Percentiles rank a stretch among this genome's conserved stretches.
phyloP scores from a whole-genome alignment of 257 asterid genomes.

The Primulina tabacum region DNA sequence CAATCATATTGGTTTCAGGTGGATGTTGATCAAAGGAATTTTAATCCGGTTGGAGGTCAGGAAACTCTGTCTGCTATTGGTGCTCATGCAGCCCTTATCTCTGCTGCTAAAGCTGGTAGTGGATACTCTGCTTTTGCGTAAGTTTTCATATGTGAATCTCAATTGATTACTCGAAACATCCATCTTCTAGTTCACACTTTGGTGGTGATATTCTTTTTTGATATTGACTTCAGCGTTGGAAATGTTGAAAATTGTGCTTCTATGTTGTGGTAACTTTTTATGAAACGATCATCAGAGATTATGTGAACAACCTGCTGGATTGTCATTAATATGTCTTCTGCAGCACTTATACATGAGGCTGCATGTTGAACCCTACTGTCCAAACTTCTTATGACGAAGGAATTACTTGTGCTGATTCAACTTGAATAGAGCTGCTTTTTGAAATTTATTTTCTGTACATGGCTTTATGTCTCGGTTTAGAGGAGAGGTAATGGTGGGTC shows the following conservation, averaged over 20 bases:
- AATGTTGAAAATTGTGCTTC: background rate
- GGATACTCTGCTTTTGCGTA: conserved; percentile 98
- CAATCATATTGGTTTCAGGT: conserved; percentile 49
- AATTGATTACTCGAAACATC: background rate
- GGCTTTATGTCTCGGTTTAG: too few relatives aligned
- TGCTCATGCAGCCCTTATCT: conserved; percentile 65
- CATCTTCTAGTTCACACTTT: background rate
- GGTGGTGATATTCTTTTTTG: background rate
- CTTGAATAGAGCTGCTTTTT: too few relatives aligned
- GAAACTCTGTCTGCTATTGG: conserved; percentile 59
- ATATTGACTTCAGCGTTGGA: background rate
- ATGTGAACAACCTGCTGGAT: background rate
- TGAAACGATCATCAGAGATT: too few relatives aligned
- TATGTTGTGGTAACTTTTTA: background rate
- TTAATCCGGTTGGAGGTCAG: conserved; percentile 40
- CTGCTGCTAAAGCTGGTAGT: conserved; percentile 86
- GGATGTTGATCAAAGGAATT: conserved; percentile 59
- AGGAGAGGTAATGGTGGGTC: too few relatives aligned
- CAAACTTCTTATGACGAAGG: too few relatives aligned
- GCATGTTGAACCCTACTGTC: too few relatives aligned
- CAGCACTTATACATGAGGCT: background rate
- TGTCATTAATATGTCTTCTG: background rate
- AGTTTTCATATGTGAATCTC: conserved; percentile 33
- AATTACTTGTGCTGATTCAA: too few relatives aligned
- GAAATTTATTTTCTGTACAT: too few relatives aligned